phyloP scores from a whole-genome alignment of 192 early-diverging fungal species.

The Linnemannia zychae region DNA sequence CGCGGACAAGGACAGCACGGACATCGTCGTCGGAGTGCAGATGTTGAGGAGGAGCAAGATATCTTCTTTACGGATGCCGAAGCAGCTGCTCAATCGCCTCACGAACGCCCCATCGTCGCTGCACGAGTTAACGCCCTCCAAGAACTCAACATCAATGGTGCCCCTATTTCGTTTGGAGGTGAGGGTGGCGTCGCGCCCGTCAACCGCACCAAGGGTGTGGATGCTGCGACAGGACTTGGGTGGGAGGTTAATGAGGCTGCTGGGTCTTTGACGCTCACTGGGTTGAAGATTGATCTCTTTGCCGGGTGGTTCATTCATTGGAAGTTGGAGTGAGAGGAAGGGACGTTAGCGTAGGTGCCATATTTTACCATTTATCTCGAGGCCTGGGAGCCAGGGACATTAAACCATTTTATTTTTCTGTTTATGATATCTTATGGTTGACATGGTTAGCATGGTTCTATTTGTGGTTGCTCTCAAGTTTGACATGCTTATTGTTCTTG shows the following conservation, averaged over 20 bases:
- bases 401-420: neutral
- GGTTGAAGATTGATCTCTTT: slow-evolving; percentile 41
- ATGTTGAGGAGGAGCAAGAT: neutral
- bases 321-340: slow-evolving; percentile 14
- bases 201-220: slow-evolving; percentile 20
- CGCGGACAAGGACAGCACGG: neutral
- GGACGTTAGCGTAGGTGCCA: neutral
- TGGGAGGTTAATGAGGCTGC: slow-evolving; percentile 30
- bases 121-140: neutral
- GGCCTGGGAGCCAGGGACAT: too few relatives aligned
- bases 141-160: slow-evolving; percentile 38
- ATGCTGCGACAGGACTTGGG: slow-evolving; percentile 8
- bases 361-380: neutral
- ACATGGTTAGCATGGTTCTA: too few relatives aligned
- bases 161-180: slow-evolving; percentile 9
- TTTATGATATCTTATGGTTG: neutral
- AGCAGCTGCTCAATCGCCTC: neutral
- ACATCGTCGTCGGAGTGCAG: neutral
- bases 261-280: slow-evolving; percentile 35
- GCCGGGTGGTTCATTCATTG: slow-evolving; percentile 31
- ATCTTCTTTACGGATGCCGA: neutral
- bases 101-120: neutral
- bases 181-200: neutral
- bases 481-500: too few relatives aligned
- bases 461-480: too few relatives aligned